Conservation (phyloP, 495 filamentous ascomycete species). For the Paragyromitra xinjiangensis region DNA sequence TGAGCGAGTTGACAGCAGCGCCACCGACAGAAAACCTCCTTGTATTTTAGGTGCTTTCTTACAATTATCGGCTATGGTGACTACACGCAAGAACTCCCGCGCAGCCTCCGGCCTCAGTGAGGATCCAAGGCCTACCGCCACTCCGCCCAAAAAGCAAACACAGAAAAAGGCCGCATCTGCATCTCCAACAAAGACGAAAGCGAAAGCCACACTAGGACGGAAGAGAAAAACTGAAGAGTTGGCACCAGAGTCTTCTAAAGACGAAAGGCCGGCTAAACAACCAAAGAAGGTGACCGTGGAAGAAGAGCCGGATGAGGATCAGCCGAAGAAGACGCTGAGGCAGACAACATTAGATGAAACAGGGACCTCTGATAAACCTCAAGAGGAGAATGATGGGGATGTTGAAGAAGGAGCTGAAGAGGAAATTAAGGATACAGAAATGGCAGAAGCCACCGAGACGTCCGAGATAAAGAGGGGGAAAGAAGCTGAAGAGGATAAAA, state of each 20-base stretch:
- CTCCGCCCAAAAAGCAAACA: conserved; percentile 21
- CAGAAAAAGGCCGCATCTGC: conserved; percentile 2
- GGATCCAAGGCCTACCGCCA: conserved; percentile 5
- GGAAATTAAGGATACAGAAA: conserved; percentile 29
- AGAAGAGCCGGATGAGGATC: conserved; percentile 22
- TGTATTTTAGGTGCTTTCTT: not conserved
- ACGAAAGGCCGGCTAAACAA: conserved; percentile 21
- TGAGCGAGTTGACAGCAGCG: not conserved
- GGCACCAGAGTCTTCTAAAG: conserved; percentile 15
- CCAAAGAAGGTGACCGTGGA: conserved; percentile 39
- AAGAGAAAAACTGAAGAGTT: conserved; percentile 39
- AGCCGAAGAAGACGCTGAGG: not conserved
- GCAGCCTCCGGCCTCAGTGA: conserved; percentile 12
- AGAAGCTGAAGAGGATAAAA: conserved; percentile 17
- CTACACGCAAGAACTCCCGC: conserved; percentile 42
- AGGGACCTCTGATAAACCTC: not conserved
- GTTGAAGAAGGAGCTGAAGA: conserved; percentile 14
- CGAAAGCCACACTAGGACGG: not conserved
- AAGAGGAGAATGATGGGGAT: conserved; percentile 7
- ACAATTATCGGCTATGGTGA: conserved; percentile 38
- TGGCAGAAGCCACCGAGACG: conserved; percentile 2
- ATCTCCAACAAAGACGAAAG: conserved; percentile 18
- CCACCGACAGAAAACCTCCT: not conserved
- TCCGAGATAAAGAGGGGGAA: conserved; percentile 8
- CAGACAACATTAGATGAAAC: not conserved